Evolutionary conservation across 257 asterid species (phyloP).

Genomic region (Fraxinus anomala): DNA sequence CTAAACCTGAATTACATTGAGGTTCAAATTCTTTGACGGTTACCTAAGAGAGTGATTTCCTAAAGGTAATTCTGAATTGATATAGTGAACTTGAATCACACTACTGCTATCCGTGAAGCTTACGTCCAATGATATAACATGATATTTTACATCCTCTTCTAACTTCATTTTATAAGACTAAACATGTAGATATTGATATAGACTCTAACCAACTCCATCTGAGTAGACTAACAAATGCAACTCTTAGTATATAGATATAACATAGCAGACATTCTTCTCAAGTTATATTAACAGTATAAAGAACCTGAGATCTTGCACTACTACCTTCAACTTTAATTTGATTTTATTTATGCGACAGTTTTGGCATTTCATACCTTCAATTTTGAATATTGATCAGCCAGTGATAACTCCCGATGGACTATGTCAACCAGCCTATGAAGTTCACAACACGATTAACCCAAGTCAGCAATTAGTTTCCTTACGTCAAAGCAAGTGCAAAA

Average conservation of each 20-base stretch:
- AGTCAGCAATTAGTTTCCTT: slow-evolving; percentile 30
- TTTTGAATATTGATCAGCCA: slow-evolving; percentile 88
- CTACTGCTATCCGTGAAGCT: slow-evolving; percentile 8
- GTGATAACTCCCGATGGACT: slow-evolving; percentile 86
- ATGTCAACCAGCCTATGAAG: slow-evolving; percentile 76
- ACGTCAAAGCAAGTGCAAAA: slow-evolving; percentile 21
- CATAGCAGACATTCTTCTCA: slow-evolving; percentile 20
- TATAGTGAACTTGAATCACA: not conserved
- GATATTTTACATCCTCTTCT: slow-evolving; percentile 19
- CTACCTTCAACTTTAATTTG: slow-evolving; percentile 1
- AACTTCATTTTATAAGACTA: slow-evolving; percentile 2
- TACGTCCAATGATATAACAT: slow-evolving; percentile 1
- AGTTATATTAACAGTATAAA: not conserved
- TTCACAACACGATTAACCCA: slow-evolving; percentile 28
- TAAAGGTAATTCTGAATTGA: not conserved
- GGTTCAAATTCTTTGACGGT: slow-evolving; percentile 11
- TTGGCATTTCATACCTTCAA: slow-evolving; percentile 62
- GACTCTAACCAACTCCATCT: not conserved
- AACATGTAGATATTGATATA: not conserved
- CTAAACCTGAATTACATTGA: not conserved
- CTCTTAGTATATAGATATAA: slow-evolving; percentile 13
- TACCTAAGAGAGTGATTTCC: slow-evolving; percentile 16
- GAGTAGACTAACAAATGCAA: slow-evolving; percentile 16
- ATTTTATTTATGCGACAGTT: slow-evolving; percentile 7
- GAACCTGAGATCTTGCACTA: slow-evolving; percentile 10